phyloP scores from a whole-genome alignment of 2,329 filamentous ascomycete genomes.

The Diaporthe amygdali region DNA sequence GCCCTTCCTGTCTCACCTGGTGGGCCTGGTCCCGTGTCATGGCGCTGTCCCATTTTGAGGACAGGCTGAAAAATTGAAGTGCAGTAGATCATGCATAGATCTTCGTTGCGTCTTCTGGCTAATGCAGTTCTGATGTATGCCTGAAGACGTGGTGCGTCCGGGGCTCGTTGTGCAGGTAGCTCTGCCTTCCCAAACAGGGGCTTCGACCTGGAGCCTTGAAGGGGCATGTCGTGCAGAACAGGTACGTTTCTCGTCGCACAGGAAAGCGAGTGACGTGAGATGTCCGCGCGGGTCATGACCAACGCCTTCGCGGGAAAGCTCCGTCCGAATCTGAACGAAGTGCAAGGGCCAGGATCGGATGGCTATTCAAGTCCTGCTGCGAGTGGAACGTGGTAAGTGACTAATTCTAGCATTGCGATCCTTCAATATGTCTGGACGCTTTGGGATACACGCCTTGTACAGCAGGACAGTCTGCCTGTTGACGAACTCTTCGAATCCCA shows the following conservation, averaged over 20 bases:
- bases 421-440: background rate
- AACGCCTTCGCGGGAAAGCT: background rate
- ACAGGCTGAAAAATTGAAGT: constrained; percentile 3
- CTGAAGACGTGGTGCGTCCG: background rate
- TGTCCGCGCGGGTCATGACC: background rate
- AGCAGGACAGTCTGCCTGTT: background rate
- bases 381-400: background rate
- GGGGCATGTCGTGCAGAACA: background rate
- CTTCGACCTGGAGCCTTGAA: background rate
- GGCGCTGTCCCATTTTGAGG: background rate
- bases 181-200: background rate
- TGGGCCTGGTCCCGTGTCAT: background rate
- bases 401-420: background rate
- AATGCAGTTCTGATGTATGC: constrained; percentile 9
- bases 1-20: background rate
- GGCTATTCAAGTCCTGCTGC: background rate
- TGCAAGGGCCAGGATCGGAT: background rate
- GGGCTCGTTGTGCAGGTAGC: background rate
- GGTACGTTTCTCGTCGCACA: background rate
- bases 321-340: background rate
- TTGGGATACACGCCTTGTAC: background rate
- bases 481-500: background rate
- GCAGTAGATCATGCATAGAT: constrained; percentile 14
- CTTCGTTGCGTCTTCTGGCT: constrained; percentile 17
- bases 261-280: background rate